Evolutionary conservation across 139 green algal genomes (phyloP).

Genomic region (Chlorella sp.): DNA sequence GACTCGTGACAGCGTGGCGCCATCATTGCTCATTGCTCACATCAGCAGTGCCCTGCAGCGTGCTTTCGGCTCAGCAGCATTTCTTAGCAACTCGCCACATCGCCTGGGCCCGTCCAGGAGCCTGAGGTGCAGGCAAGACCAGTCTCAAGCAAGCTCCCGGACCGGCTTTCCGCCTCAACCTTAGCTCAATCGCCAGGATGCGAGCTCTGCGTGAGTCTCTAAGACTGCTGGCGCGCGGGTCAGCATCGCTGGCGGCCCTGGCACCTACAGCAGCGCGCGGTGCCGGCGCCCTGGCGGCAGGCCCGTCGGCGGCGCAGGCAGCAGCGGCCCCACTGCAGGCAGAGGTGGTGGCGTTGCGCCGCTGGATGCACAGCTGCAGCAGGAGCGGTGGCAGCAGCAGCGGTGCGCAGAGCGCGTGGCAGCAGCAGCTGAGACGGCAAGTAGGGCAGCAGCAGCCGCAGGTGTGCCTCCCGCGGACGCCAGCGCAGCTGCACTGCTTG

Average conservation of each 20-base stretch:
- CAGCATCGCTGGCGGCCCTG: too few relatives aligned
- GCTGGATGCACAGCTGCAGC: constrained; percentile 13
- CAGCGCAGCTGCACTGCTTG: not conserved
- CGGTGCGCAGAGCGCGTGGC: not conserved
- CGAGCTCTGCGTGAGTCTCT: not conserved
- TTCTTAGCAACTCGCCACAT: too few relatives aligned
- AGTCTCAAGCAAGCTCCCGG: too few relatives aligned
- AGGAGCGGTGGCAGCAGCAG: not conserved
- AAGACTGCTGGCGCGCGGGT: not conserved
- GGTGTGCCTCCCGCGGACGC: not conserved
- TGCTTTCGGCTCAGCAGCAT: too few relatives aligned
- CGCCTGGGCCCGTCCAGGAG: too few relatives aligned
- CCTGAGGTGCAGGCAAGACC: too few relatives aligned
- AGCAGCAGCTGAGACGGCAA: not conserved
- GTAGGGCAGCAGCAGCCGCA: not conserved
- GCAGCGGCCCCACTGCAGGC: not conserved
- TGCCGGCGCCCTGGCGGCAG: not conserved
- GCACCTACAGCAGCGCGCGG: too few relatives aligned
- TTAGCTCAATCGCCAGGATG: not conserved
- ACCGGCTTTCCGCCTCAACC: not conserved
- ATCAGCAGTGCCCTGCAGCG: too few relatives aligned
- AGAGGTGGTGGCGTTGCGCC: not conserved
- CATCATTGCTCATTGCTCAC: too few relatives aligned
- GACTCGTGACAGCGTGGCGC: too few relatives aligned
- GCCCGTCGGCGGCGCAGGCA: not conserved